Base-by-base conservation (phyloP, 1,139 yeast genomes). In the Candida freyschussii region DNA sequence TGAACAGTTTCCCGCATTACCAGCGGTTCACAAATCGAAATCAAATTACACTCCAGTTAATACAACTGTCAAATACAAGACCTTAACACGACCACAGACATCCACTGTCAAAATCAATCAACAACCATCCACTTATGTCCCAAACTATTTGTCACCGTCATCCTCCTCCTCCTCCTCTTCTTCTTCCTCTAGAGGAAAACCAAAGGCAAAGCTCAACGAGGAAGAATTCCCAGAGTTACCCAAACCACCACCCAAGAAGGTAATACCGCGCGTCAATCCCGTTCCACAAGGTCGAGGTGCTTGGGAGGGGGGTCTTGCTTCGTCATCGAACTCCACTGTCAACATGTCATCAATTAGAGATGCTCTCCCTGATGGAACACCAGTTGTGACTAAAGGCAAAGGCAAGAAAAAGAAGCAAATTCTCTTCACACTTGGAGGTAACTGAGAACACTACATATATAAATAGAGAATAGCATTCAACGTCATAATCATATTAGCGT, bases 221-320 rank as follows among this genome's bases (percentile, higher is more conserved):
- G 72, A 74, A 1, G 57, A 63, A 33, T 72, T 80, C 50, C 85
- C 86, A 2, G 68, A 70, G 3, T 58, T 75, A 32, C 54, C 55
- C 13, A 37, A 33, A 25, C 30, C 41, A 2, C 25, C 36, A 8
- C 48, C 48, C 26, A 62, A 62, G 39, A 55, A 55, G 36, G 60
- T 63, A 4, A 46, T 46, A 22, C 59, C 62, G 13, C 43, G 65
- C 22, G 67, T 63, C 7, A 60, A 60, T 22, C 64, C 66, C 9
- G 47, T 59, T 4, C 48, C 48, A 15, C 35, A 30, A 9, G 47
- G 57, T 5, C 33, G 49, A 20, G 63, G 63, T 5, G 50, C 47
- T 4, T 63, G 68, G 68, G 60, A 54, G 15, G 13, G 27, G 9
- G 32, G 36, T 2, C 20, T 45, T 2, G 13, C 30, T n/a, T 14